A percentile compares a stretch with the other conserved stretches of the same genome.
Conservation (phyloP, 352 stramenopile genomes). For the Globisporangium splendens region DNA sequence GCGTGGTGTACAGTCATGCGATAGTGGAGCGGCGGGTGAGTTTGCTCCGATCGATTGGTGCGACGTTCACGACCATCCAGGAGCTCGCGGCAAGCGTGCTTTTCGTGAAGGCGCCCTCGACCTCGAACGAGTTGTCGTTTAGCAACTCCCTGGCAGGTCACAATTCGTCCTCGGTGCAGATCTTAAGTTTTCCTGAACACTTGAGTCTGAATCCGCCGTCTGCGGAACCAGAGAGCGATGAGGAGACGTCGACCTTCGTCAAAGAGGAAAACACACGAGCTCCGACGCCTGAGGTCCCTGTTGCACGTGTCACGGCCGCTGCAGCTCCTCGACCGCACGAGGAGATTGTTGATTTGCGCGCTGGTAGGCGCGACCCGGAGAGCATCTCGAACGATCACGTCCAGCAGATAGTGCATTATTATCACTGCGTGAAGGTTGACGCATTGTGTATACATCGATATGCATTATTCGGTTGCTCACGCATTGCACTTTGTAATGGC, state of each 20-base stretch:
- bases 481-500: background rate
- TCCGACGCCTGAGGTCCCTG: background rate
- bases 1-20: slow-evolving; percentile 1
- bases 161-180: slow-evolving; percentile 40
- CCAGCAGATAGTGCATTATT: background rate
- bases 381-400: background rate
- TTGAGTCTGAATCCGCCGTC: slow-evolving; percentile 36
- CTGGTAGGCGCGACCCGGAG: background rate
- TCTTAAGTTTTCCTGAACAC: slow-evolving; percentile 69
- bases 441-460: background rate
- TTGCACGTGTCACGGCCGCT: background rate
- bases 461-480: background rate
- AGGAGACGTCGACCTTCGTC: slow-evolving; percentile 5
- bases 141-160: slow-evolving; percentile 61
- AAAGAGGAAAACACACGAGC: slow-evolving; percentile 6
- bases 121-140: slow-evolving; percentile 53
- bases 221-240: slow-evolving; percentile 13
- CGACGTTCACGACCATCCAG: slow-evolving; percentile 73
- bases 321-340: background rate
- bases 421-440: too few relatives aligned
- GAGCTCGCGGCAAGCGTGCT: slow-evolving; percentile 81
- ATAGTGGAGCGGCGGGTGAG: slow-evolving; percentile 56
- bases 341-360: background rate
- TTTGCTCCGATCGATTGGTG: slow-evolving; percentile 58
- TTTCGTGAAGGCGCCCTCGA: slow-evolving; percentile 65